These are phyloP conservation scores for Pisolithus microcarpus DNA, from an alignment of 768 basidiomycete species.

Conservation along the genomic window DNA sequence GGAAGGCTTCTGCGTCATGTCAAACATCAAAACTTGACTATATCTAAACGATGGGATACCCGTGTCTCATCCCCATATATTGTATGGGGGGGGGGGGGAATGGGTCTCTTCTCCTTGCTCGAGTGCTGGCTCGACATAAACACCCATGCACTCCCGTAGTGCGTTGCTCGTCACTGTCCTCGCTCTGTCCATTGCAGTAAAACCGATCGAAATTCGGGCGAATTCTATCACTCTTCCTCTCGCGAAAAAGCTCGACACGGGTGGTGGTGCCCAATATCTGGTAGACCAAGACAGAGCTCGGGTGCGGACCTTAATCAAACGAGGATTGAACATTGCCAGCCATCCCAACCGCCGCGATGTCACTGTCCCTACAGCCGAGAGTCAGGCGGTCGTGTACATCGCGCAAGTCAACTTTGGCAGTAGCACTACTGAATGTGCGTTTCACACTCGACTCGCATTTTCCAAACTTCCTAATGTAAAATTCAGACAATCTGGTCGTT, in stretches of 20 bases:
- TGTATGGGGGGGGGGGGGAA: too few species aligned
- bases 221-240: neutral
- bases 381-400: conserved; percentile 30
- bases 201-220: neutral
- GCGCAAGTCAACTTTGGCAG: conserved; percentile 46
- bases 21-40: too few species aligned
- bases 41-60: too few species aligned
- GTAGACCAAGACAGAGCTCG: neutral
- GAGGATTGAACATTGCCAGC: too few species aligned
- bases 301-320: neutral
- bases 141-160: too few species aligned
- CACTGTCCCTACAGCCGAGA: conserved; percentile 34
- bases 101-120: too few species aligned
- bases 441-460: neutral
- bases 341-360: conserved; percentile 10
- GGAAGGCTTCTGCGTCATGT: too few species aligned
- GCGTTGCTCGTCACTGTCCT: neutral
- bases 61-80: too few species aligned
- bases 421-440: conserved; percentile 39
- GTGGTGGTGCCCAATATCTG: neutral
- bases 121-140: too few species aligned
- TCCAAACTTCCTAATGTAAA: neutral
- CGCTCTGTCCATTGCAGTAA: neutral
- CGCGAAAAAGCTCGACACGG: neutral
- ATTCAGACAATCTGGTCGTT: conserved; percentile 27